Evolutionary conservation across 495 filamentous ascomycete genomes (phyloP).

Genomic region (Aspergillus nidulans): DNA sequence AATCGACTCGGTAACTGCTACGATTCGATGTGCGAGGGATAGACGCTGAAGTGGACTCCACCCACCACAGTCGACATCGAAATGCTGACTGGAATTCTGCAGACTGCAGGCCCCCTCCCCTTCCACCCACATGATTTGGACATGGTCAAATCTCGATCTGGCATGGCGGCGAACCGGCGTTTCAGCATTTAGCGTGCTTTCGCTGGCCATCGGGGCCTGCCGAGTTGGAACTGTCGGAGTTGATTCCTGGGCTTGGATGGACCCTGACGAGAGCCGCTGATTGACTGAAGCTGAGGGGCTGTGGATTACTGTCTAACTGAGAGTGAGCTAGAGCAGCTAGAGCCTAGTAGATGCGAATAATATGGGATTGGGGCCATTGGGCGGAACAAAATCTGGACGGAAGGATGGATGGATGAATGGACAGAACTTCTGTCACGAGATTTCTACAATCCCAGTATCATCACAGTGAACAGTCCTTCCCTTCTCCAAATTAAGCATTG

Average conservation of each 20-base stretch:
- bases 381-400: background rate
- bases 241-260: conserved; percentile 22
- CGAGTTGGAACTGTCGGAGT: conserved; percentile 22
- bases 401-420: conserved; percentile 8
- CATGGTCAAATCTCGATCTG: conserved; percentile 21
- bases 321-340: background rate
- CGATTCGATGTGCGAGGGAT: background rate
- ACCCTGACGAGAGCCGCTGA: conserved; percentile 19
- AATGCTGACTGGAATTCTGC: background rate
- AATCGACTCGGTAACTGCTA: background rate
- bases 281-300: background rate
- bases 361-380: background rate
- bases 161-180: conserved; percentile 20
- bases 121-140: background rate
- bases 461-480: background rate
- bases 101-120: background rate
- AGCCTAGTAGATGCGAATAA: background rate
- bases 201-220: conserved; percentile 19
- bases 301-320: background rate
- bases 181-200: conserved; percentile 17
- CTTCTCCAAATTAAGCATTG: background rate
- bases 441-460: background rate
- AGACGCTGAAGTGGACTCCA: background rate
- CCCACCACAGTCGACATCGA: background rate
- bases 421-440: background rate